These are phyloP conservation scores for Colletotrichum cuscutae DNA, from an alignment of 2,329 filamentous ascomycete species.

Conservation along the genomic window DNA sequence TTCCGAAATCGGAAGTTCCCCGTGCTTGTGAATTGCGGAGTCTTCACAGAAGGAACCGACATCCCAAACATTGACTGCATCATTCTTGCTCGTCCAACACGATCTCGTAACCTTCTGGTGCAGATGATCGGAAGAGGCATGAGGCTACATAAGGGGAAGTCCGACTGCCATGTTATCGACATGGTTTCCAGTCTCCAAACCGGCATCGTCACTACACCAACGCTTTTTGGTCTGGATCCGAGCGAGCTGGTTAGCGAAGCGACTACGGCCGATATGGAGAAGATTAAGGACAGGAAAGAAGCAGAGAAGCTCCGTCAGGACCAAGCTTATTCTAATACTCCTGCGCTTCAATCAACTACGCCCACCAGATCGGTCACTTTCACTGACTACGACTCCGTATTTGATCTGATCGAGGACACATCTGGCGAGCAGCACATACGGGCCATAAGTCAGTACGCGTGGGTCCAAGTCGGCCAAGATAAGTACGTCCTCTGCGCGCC, in stretches of 20 bases:
- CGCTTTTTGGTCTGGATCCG: conserved; percentile 92
- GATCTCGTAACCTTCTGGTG: conserved; percentile 90
- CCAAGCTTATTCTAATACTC: conserved; percentile 30
- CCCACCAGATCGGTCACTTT: conserved; percentile 72
- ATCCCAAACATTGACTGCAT: conserved; percentile 98
- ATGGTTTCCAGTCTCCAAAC: conserved; percentile 88
- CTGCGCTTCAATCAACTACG: background rate
- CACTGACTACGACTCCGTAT: conserved; percentile 91
- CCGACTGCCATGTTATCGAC: conserved; percentile 94
- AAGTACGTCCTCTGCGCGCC: conserved; percentile 77
- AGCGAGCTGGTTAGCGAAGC: conserved; percentile 77
- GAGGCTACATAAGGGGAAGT: conserved; percentile 82
- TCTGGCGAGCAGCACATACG: conserved; percentile 83
- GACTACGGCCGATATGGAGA: conserved; percentile 69
- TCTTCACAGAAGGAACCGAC: conserved; percentile 97
- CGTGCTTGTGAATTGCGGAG: conserved; percentile 92
- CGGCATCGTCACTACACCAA: conserved; percentile 90
- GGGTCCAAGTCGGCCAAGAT: conserved; percentile 81
- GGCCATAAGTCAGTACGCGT: conserved; percentile 77
- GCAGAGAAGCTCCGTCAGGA: conserved; percentile 50
- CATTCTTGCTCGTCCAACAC: conserved; percentile 86
- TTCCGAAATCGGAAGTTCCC: conserved; percentile 84
- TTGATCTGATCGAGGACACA: conserved; percentile 87
- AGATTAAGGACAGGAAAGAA: conserved; percentile 60
- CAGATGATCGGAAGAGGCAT: conserved; percentile 99